A percentile compares a stretch with the other conserved stretches of the same genome.
phyloP scores from a whole-genome alignment of 2,329 filamentous ascomycete species.

The Pseudogymnoascus destructans region DNA sequence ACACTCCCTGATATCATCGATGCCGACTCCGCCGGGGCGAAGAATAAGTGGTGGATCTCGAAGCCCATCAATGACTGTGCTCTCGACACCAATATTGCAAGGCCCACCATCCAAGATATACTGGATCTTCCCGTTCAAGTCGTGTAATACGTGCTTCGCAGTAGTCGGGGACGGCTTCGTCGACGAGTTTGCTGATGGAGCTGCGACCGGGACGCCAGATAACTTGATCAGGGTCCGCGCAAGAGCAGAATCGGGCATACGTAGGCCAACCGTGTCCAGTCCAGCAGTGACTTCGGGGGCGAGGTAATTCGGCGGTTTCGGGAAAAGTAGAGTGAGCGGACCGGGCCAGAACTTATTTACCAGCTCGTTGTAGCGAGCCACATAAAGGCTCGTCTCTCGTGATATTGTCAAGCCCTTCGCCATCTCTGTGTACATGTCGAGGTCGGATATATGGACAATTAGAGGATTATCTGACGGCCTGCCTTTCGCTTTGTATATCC shows the following conservation, averaged over 20 bases:
- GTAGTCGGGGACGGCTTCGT: slow-evolving; percentile 87
- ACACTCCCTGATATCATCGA: slow-evolving; percentile 63
- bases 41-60: slow-evolving; percentile 69
- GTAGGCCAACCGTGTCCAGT: slow-evolving; percentile 70
- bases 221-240: slow-evolving; percentile 77
- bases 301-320: slow-evolving; percentile 53
- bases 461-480: slow-evolving; percentile 88
- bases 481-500: slow-evolving; percentile 88
- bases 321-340: slow-evolving; percentile 79
- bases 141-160: slow-evolving; percentile 77
- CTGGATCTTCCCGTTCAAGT: slow-evolving; percentile 69
- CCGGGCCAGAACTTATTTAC: slow-evolving; percentile 88
- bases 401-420: background rate
- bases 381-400: slow-evolving; percentile 20
- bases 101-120: slow-evolving; percentile 80
- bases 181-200: slow-evolving; percentile 86
- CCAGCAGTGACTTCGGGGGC: slow-evolving; percentile 88
- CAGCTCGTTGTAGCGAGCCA: slow-evolving; percentile 50
- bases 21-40: slow-evolving; percentile 72
- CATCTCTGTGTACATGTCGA: slow-evolving; percentile 53
- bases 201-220: slow-evolving; percentile 67
- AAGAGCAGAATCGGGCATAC: slow-evolving; percentile 78
- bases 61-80: slow-evolving; percentile 88
- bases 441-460: slow-evolving; percentile 79
- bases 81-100: slow-evolving; percentile 85